These are phyloP conservation scores for Colletotrichum sojae DNA, from an alignment of 2,329 filamentous ascomycete genomes.

Conservation along the genomic window DNA sequence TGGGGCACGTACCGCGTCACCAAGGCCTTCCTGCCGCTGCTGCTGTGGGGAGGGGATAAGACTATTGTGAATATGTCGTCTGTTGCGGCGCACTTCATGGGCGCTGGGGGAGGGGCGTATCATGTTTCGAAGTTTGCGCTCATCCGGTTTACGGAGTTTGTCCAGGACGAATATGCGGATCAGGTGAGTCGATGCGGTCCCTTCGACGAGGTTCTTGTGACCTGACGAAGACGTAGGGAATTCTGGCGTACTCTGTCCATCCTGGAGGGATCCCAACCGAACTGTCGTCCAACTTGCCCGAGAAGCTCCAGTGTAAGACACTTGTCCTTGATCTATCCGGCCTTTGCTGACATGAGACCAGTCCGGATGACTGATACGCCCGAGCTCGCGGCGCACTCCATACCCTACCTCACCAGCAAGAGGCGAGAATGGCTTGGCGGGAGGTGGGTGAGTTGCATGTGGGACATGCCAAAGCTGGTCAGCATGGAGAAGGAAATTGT, in stretches of 20 bases:
- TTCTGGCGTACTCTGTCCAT: constrained; percentile 57
- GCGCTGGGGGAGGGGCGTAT: constrained; percentile 58
- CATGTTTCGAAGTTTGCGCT: constrained; percentile 64
- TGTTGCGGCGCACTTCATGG: constrained; percentile 56
- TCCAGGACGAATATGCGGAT: constrained; percentile 59
- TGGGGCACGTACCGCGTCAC: constrained; percentile 62
- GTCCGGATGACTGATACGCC: constrained; percentile 41
- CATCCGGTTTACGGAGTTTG: constrained; percentile 63
- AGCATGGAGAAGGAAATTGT: constrained; percentile 32
- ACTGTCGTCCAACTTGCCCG: constrained; percentile 36
- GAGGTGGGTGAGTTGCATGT: constrained; percentile 41
- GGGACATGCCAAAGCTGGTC: constrained; percentile 35
- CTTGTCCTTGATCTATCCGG: accelerated
- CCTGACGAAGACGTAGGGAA: constrained; percentile 48
- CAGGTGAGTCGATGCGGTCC: constrained; percentile 3
- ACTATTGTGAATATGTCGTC: constrained; percentile 64
- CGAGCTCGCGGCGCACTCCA: constrained; percentile 37
- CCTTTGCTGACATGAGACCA: background rate
- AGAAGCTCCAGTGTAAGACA: constrained; percentile 34
- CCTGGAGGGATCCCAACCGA: constrained; percentile 57
- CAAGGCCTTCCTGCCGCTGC: constrained; percentile 63
- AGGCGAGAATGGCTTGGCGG: constrained; percentile 39
- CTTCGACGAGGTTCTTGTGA: too few relatives aligned
- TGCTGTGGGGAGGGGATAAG: constrained; percentile 53
- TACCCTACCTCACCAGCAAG: constrained; percentile 33